Evolutionary conservation across 768 basidiomycete genomes (phyloP).

Genomic region (Tulasnella sp.): DNA sequence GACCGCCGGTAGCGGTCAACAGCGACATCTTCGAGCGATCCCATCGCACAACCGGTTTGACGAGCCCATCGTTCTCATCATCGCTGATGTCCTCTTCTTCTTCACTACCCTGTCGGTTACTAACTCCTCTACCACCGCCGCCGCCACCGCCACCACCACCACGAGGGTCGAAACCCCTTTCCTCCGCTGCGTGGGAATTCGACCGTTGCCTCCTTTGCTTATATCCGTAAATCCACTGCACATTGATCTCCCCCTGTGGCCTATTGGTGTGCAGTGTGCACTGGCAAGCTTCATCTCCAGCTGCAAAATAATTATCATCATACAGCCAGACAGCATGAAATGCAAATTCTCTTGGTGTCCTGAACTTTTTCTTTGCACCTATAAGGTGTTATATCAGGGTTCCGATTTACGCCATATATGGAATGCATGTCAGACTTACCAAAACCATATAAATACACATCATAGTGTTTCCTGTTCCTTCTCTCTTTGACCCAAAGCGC

Average conservation of each 20-base stretch:
- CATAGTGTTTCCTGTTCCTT: neutral
- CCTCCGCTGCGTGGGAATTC: neutral
- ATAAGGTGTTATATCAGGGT: neutral
- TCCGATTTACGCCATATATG: neutral
- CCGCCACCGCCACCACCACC: neutral
- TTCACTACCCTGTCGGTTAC: neutral
- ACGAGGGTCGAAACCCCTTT: neutral
- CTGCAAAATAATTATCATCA: neutral
- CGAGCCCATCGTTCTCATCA: neutral
- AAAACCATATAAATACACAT: neutral
- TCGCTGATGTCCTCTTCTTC: neutral
- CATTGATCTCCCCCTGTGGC: neutral
- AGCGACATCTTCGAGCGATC: neutral
- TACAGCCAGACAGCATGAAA: neutral
- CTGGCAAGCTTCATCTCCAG: neutral
- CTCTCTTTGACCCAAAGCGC: neutral
- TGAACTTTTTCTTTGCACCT: neutral
- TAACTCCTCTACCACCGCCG: neutral
- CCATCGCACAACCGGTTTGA: neutral
- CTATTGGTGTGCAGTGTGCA: neutral
- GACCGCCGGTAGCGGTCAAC: neutral
- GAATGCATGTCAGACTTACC: neutral
- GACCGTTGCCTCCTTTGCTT: neutral
- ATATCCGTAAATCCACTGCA: neutral
- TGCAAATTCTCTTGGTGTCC: neutral